Evolutionary conservation across 1,139 yeast species (phyloP).

Genomic region (Scheffersomyces quercinus): DNA sequence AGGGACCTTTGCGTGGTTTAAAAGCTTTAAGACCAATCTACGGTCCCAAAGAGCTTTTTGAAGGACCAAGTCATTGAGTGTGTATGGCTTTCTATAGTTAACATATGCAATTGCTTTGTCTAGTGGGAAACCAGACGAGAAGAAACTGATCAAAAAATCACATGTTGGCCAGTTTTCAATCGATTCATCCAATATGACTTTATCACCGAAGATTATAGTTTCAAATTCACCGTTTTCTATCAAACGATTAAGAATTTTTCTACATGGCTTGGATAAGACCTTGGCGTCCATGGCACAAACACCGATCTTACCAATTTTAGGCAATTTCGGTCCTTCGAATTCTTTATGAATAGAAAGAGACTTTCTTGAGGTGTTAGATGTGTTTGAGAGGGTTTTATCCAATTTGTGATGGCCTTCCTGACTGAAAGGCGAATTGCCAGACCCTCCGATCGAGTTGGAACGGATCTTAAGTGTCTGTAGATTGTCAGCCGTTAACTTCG

Average conservation of each 20-base stretch:
- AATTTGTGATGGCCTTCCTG: conserved; percentile 20
- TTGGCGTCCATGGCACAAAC: conserved; percentile 99
- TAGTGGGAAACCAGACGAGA: conserved; percentile 93
- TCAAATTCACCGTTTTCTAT: conserved; percentile 95
- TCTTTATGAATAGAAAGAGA: conserved; percentile 49
- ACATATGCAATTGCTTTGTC: conserved; percentile 94
- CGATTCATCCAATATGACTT: conserved; percentile 89
- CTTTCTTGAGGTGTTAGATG: conserved; percentile 39
- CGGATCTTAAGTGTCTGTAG: background rate
- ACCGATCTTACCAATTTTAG: conserved; percentile 90
- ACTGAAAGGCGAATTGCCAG: conserved; percentile 20
- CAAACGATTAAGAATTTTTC: conserved; percentile 83
- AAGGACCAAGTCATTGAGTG: conserved; percentile 84
- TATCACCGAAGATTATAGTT: conserved; percentile 95
- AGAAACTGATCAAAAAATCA: conserved; percentile 89
- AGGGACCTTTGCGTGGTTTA: conserved; percentile 81
- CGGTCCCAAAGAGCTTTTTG: conserved; percentile 98
- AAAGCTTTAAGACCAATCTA: conserved; percentile 77
- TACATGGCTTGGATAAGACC: conserved; percentile 92
- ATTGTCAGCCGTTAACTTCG: background rate
- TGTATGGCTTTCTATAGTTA: conserved; percentile 83
- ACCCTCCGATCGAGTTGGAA: conserved; percentile 20
- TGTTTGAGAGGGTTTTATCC: conserved; percentile 40
- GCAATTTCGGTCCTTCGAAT: conserved; percentile 51
- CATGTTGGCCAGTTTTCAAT: conserved; percentile 99